A percentile compares a stretch with the other conserved stretches of the same genome.
Conservation (phyloP, 2,329 filamentous ascomycete species). For the Claviceps arundinis region DNA sequence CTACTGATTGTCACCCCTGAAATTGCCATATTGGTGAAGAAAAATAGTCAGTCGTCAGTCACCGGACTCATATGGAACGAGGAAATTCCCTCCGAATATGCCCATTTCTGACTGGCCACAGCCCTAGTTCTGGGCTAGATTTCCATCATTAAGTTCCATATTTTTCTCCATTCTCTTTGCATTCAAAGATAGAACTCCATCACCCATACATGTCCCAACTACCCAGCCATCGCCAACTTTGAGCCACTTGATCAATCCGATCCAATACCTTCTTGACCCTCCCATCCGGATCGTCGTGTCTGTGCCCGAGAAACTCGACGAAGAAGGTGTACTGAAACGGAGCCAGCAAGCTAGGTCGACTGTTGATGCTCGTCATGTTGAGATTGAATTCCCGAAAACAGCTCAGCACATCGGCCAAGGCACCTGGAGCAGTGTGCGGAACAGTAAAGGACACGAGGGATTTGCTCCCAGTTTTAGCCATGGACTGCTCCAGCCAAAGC, state of each 20-base stretch:
- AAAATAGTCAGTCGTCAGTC: background rate
- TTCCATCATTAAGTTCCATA: no score
- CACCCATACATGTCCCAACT: slow-evolving; percentile 41
- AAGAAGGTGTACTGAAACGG: slow-evolving; percentile 94
- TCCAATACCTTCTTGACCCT: slow-evolving; percentile 48
- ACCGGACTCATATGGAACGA: background rate
- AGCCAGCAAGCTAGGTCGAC: slow-evolving; percentile 58
- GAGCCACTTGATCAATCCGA: slow-evolving; percentile 43
- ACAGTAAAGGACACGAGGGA: slow-evolving; percentile 75
- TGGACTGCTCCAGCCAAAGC: slow-evolving; percentile 14
- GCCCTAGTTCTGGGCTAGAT: no score
- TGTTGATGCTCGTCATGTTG: slow-evolving; percentile 85
- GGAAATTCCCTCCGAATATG: background rate
- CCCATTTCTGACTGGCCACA: background rate
- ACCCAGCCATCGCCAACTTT: slow-evolving; percentile 54
- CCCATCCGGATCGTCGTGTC: slow-evolving; percentile 34
- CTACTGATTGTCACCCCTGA: background rate
- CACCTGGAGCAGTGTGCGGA: slow-evolving; percentile 63
- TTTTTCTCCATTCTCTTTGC: no score
- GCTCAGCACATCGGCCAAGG: slow-evolving; percentile 65
- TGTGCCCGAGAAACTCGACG: slow-evolving; percentile 68
- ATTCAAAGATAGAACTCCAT: background rate
- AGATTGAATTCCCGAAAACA: slow-evolving; percentile 62
- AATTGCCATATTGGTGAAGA: background rate
- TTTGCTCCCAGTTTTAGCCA: slow-evolving; percentile 35